Evolutionary conservation across 352 stramenopile genomes (phyloP).

Genomic region (Phytopythium aichiense): DNA sequence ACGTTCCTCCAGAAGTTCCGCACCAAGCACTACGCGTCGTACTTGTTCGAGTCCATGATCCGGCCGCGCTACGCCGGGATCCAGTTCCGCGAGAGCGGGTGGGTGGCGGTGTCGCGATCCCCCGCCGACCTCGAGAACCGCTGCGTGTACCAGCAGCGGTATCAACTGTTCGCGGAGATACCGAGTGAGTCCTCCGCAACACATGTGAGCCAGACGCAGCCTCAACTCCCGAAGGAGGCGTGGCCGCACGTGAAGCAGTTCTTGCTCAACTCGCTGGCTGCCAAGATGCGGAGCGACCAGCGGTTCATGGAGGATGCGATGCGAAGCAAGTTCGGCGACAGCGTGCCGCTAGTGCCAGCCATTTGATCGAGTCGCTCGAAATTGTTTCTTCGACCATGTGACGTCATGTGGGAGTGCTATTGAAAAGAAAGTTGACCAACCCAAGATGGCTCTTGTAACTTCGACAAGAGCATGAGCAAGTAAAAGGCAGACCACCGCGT

Average conservation of each 20-base stretch:
- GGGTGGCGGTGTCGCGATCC: background rate
- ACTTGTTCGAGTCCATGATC: slow-evolving; percentile 1
- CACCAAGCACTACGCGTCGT: background rate
- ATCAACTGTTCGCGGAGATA: background rate
- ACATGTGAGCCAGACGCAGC: background rate
- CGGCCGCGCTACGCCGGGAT: background rate
- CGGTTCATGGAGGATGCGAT: background rate
- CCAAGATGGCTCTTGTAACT: too few relatives aligned
- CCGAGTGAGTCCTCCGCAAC: background rate
- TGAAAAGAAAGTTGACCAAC: too few relatives aligned
- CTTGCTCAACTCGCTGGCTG: slow-evolving; percentile 3
- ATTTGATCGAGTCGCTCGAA: slow-evolving; percentile 4
- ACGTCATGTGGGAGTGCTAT: too few relatives aligned
- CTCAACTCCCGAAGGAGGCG: background rate
- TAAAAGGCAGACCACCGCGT: too few relatives aligned
- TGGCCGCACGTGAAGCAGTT: background rate
- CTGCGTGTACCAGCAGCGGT: slow-evolving; percentile 1
- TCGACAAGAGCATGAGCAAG: too few relatives aligned
- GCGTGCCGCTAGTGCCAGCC: background rate
- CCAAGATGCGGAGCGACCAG: slow-evolving; percentile 6
- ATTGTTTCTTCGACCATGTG: too few relatives aligned
- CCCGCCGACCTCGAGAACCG: background rate
- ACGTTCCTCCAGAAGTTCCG: background rate
- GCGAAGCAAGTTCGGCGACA: background rate
- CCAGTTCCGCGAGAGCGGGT: slow-evolving; percentile 6